Evolutionary conservation across 2,329 filamentous ascomycete species (phyloP).

Genomic region (Dothiorella sarmentorum): DNA sequence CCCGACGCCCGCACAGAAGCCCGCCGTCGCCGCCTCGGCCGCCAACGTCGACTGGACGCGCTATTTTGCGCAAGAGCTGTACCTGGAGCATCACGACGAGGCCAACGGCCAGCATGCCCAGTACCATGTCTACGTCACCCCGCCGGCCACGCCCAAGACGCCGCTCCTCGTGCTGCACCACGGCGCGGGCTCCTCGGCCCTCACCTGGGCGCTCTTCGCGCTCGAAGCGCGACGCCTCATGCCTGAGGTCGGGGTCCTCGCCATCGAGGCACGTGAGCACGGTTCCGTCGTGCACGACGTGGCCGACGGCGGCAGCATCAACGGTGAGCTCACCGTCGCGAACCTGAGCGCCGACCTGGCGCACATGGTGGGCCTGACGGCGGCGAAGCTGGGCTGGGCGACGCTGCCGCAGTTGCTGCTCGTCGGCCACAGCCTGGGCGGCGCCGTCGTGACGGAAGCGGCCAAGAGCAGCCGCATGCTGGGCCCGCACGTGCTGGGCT

Average conservation of each 20-base stretch:
- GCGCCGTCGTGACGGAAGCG: conserved; percentile 83
- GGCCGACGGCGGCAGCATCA: conserved; percentile 33
- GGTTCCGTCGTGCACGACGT: conserved; percentile 60
- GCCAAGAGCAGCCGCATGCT: conserved; percentile 66
- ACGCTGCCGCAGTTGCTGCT: conserved; percentile 72
- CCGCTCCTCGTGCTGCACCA: conserved; percentile 93
- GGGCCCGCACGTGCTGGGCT: conserved; percentile 70
- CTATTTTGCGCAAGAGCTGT: conserved; percentile 87
- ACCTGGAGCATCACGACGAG: conserved; percentile 52
- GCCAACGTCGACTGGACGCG: conserved; percentile 78
- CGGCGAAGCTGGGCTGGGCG: conserved; percentile 67
- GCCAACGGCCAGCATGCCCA: conserved; percentile 48
- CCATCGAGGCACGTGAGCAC: conserved; percentile 82
- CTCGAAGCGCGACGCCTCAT: conserved; percentile 73
- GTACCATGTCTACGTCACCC: conserved; percentile 85
- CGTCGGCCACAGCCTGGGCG: conserved; percentile 89
- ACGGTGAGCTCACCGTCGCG: conserved; percentile 66
- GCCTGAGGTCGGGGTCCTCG: conserved; percentile 77
- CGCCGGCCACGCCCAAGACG: conserved; percentile 62
- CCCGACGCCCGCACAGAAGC: conserved; percentile 68
- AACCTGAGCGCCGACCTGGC: conserved; percentile 72
- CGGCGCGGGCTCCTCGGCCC: conserved; percentile 86
- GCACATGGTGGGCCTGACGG: conserved; percentile 64
- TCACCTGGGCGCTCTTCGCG: conserved; percentile 83
- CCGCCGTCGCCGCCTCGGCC: conserved; percentile 48